A percentile compares a stretch with the other conserved stretches of the same genome.
Conservation (phyloP, 345 rosid species). For the Cardamine resedifolia region DNA sequence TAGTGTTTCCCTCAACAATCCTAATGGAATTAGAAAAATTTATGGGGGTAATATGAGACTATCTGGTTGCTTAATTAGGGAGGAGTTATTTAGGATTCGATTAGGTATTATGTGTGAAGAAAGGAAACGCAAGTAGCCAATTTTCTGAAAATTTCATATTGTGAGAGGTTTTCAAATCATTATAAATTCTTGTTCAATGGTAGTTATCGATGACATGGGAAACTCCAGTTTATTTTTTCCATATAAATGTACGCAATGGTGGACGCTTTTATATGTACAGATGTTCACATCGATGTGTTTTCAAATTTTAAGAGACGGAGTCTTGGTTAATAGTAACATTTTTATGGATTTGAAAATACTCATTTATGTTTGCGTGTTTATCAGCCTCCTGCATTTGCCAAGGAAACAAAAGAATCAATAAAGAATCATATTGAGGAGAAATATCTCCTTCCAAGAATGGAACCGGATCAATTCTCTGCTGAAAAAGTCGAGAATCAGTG, state of each 20-base stretch:
- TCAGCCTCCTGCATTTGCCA: conserved; percentile 97
- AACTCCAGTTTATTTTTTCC: not conserved
- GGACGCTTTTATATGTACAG: not conserved
- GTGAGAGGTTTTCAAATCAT: not conserved
- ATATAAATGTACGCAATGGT: not conserved
- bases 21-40: not conserved
- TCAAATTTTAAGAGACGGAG: not conserved
- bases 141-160: not conserved
- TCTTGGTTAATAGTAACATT: not conserved
- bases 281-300: not conserved
- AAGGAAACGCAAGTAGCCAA: conserved; percentile 18
- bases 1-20: not conserved
- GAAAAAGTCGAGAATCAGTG: conserved; percentile 80
- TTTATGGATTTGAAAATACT: not conserved
- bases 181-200: not conserved
- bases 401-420: conserved; percentile 74
- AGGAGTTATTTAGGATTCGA: not conserved
- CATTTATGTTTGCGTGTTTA: conserved; percentile 20
- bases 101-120: conserved; percentile 3
- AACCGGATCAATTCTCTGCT: conserved; percentile 64
- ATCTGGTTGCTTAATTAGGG: not conserved
- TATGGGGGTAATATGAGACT: not conserved
- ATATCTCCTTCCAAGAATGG: conserved; percentile 76
- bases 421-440: conserved; percentile 82
- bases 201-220: not conserved